Conservation (phyloP, 768 basidiomycete genomes). For the Suillus variegatus region DNA sequence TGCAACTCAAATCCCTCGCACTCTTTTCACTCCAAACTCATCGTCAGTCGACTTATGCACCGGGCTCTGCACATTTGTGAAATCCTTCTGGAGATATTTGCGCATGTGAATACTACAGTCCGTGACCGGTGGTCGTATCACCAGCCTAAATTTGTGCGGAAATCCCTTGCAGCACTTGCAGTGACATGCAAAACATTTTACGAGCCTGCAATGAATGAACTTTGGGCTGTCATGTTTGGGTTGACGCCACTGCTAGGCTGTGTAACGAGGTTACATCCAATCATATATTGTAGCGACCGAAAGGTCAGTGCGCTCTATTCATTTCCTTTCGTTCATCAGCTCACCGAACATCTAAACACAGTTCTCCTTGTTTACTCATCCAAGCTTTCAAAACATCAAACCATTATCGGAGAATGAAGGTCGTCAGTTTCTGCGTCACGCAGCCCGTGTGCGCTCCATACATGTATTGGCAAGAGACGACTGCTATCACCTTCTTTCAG, state of each 20-base stretch:
- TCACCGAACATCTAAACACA: not conserved
- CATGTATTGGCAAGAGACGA: not conserved
- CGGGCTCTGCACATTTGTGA: not conserved
- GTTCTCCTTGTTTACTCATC: not conserved
- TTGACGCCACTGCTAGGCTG: not conserved
- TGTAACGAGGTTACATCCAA: not conserved
- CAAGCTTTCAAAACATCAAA: not conserved
- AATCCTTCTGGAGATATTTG: not conserved
- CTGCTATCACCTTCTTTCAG: not conserved
- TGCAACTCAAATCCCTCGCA: not conserved
- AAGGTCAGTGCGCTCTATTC: not conserved
- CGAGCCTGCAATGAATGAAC: not conserved
- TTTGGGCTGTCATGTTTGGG: not conserved
- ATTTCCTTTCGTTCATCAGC: not conserved
- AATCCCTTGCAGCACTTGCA: not conserved
- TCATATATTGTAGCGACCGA: not conserved
- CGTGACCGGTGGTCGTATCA: not conserved
- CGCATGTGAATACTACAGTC: not conserved
- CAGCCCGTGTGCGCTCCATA: not conserved
- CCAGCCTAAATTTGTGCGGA: not conserved
- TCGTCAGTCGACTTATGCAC: not conserved
- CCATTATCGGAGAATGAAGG: not conserved
- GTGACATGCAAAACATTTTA: conserved; percentile 6
- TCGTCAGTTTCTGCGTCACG: not conserved
- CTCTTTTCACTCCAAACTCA: not conserved